phyloP scores from a whole-genome alignment of 139 green algal species.

The Chlorella sp. region DNA sequence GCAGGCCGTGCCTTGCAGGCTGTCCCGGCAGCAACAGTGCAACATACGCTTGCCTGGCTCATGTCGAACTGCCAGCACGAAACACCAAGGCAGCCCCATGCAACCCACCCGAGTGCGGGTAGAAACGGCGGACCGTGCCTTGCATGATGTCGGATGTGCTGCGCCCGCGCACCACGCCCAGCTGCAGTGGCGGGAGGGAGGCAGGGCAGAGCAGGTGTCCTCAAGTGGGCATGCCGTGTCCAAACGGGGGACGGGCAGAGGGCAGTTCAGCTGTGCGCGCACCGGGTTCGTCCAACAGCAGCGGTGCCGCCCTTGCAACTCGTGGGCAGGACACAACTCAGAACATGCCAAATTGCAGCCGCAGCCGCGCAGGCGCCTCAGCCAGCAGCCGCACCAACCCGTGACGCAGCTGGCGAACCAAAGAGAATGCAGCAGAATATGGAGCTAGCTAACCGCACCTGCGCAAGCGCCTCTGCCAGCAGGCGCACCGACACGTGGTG shows the following conservation, averaged over 20 bases:
- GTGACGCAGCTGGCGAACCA: not conserved
- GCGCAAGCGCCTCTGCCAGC: conserved; percentile 48
- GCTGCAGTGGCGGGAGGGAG: not conserved
- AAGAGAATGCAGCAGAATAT: not conserved
- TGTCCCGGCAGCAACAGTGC: no score
- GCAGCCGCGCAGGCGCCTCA: no score
- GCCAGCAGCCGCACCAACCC: not conserved
- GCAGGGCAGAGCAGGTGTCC: not conserved
- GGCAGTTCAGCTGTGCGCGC: no score
- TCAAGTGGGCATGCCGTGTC: not conserved
- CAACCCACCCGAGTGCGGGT: conserved; percentile 65
- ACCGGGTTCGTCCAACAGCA: no score
- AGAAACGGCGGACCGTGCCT: conserved; percentile 59
- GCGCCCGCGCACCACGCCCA: not conserved
- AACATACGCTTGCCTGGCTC: no score
- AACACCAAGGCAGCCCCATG: no score
- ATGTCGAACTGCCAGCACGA: no score
- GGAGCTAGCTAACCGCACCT: not conserved
- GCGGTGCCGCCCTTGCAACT: no score
- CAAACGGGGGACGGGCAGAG: no score
- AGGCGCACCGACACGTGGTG: conserved; percentile 61
- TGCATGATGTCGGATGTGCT: conserved; percentile 5
- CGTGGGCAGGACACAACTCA: no score
- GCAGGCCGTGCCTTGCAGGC: no score
- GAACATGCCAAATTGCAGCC: no score